phyloP scores from a whole-genome alignment of 2,329 filamentous ascomycete genomes.

The Cryphonectria japonica region DNA sequence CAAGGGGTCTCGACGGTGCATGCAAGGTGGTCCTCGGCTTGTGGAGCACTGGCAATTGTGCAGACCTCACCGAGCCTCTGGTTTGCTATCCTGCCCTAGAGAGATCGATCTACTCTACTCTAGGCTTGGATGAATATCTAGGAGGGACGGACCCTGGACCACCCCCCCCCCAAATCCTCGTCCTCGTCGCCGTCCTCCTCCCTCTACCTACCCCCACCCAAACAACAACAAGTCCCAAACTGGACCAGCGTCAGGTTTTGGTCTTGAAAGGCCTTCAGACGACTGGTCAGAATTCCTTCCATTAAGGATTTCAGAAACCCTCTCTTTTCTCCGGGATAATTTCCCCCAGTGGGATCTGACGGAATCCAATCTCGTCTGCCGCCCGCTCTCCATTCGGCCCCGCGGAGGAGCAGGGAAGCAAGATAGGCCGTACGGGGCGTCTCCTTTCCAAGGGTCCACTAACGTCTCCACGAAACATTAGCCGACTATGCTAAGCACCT shows the following conservation, averaged over 20 bases:
- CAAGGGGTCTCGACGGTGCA: neutral
- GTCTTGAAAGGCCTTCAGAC: conserved; percentile 7
- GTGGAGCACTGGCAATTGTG: conserved; percentile 9
- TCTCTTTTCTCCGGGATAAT: conserved; percentile 8
- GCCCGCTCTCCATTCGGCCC: conserved; percentile 9
- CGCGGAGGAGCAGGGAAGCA: conserved; percentile 23
- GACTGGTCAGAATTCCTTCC: conserved; percentile 18
- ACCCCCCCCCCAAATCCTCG: no score
- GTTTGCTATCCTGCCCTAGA: neutral
- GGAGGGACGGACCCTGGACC: neutral
- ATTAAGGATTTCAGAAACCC: conserved; percentile 3
- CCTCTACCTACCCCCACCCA: neutral
- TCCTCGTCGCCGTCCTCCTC: neutral
- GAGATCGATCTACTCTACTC: neutral
- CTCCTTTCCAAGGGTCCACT: conserved; percentile 33
- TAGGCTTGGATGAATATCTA: neutral
- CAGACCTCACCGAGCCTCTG: neutral
- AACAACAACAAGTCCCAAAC: neutral
- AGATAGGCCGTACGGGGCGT: conserved; percentile 29
- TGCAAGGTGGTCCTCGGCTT: conserved; percentile 9
- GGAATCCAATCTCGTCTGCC: conserved; percentile 28
- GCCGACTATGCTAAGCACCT: conserved; percentile 43
- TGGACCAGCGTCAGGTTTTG: neutral
- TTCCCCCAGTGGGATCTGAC: conserved; percentile 23
- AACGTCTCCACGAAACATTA: conserved; percentile 40